Base-by-base conservation (phyloP, 805 yeast species). In the Hemisphaericaspora nanyangensis region DNA sequence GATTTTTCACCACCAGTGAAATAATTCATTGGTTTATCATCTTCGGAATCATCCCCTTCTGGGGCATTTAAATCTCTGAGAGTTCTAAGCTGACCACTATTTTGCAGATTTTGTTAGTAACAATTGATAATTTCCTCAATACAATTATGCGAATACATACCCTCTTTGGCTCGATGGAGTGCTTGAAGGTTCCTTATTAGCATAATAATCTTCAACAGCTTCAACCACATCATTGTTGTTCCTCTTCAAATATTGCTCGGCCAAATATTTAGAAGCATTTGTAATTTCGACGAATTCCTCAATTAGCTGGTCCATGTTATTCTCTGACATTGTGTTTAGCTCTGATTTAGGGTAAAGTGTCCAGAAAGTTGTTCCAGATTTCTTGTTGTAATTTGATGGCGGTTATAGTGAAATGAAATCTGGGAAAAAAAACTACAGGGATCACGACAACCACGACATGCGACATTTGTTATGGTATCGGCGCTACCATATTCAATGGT, bases 1-100 rank as follows among this genome's bases (percentile, higher is more conserved):
- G 90, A 82, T 42, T 85, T 85, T 56, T 84, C 90, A 17, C 75
- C 87, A 12, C 81, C 81, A 1, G 85, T 82, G 60, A 76, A 80
- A 44, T 80, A 75, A 51, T 80, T 78, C 22, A 59, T 60, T 38
- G 62, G 56, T 28, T 72, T 74, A 42, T 77, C 81, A 45, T 75
- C 79, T 31, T 65, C 76, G 13, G 65, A 68, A 8, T 65, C 74
- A 13, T 61, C 63, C 11, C 20, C 35, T 16, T 34, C 45, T 17
- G 61, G 62, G 16, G 59, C 58, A 32, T 65, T 61, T 46, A 68
- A 58, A 46, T 68, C 74, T 35, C 60, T 49, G 37, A 69, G 58
- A 6, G 74, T 68, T 26, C 60, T 57, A 18, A 69, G 47, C 11
- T 68, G 67, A 18, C 44, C 41, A 8, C 37, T 8, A 24, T n/a